Conservation (phyloP, 768 basidiomycete species). For the Mycena belliarum region DNA sequence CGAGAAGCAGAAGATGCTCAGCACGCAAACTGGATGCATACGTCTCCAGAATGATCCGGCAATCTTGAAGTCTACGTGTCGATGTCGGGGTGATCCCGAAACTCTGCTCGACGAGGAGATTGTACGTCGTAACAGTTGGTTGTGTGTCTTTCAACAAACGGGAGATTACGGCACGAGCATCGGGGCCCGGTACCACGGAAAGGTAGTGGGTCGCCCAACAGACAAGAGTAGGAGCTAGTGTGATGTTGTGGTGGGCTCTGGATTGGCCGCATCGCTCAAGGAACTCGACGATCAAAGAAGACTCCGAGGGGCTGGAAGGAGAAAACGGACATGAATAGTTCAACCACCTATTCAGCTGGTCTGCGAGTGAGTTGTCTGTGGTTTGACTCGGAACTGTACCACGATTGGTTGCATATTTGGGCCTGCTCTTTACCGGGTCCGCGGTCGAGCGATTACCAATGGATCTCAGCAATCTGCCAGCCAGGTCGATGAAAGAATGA, state of each 20-base stretch:
- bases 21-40: slow-evolving; percentile 33
- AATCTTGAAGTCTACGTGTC: slow-evolving; percentile 3
- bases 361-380: background rate
- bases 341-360: slow-evolving; percentile 9
- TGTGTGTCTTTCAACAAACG: slow-evolving; percentile 5
- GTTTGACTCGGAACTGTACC: too few species aligned
- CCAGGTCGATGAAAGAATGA: slow-evolving; percentile 2
- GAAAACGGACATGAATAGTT: slow-evolving; percentile 8
- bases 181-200: background rate
- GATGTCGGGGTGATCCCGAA: slow-evolving; percentile 9
- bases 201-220: slow-evolving; percentile 17
- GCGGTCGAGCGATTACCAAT: background rate
- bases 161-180: background rate
- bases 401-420: too few species aligned
- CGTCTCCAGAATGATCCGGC: slow-evolving; percentile 20
- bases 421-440: too few species aligned
- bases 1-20: slow-evolving; percentile 39
- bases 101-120: slow-evolving; percentile 27
- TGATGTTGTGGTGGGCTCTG: background rate
- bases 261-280: slow-evolving; percentile 8
- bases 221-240: slow-evolving; percentile 5
- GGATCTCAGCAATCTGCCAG: slow-evolving; percentile 1
- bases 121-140: slow-evolving; percentile 30
- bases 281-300: background rate
- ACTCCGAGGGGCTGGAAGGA: background rate